A percentile compares a stretch with the other conserved stretches of the same genome.
Evolutionary conservation across 2,329 filamentous ascomycete genomes (phyloP).

Genomic region (Leptographium lundbergii): DNA sequence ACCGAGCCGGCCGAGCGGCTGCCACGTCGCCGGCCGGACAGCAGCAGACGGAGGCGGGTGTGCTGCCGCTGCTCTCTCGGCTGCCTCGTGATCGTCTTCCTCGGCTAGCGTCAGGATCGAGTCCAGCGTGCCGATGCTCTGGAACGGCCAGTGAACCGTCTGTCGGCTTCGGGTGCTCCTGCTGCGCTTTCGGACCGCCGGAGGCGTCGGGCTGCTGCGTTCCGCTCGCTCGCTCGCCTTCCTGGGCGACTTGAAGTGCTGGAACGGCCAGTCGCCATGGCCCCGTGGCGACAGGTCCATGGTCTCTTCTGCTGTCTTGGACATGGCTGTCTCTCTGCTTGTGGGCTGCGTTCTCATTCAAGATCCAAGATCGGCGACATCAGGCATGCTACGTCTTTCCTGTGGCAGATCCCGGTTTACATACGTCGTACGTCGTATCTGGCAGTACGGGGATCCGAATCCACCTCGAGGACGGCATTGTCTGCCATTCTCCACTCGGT

Average conservation of each 20-base stretch:
- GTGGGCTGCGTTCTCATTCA: too few species aligned
- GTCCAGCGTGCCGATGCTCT: conserved; percentile 18
- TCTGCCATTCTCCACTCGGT: too few species aligned
- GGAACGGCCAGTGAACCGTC: conserved; percentile 23
- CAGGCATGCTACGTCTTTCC: too few species aligned
- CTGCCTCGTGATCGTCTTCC: background rate
- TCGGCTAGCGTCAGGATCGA: conserved; percentile 4
- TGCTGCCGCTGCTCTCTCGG: background rate
- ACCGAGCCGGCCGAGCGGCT: background rate
- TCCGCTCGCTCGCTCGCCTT: too few species aligned
- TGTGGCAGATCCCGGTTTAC: too few species aligned
- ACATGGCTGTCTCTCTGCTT: background rate
- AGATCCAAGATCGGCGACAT: too few species aligned
- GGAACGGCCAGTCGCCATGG: conserved; percentile 1
- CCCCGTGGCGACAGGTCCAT: background rate
- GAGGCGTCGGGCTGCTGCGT: too few species aligned
- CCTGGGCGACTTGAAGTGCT: background rate
- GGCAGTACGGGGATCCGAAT: too few species aligned
- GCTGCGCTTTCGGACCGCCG: background rate
- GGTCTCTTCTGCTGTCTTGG: too few species aligned
- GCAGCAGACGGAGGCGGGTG: background rate
- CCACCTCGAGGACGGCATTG: too few species aligned
- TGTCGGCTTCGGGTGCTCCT: conserved; percentile 7
- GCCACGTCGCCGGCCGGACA: background rate
- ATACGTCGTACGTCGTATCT: too few species aligned